A percentile compares a stretch with the other conserved stretches of the same genome.
Conservation (phyloP, 495 filamentous ascomycete genomes). For the Neurospora sp. region DNA sequence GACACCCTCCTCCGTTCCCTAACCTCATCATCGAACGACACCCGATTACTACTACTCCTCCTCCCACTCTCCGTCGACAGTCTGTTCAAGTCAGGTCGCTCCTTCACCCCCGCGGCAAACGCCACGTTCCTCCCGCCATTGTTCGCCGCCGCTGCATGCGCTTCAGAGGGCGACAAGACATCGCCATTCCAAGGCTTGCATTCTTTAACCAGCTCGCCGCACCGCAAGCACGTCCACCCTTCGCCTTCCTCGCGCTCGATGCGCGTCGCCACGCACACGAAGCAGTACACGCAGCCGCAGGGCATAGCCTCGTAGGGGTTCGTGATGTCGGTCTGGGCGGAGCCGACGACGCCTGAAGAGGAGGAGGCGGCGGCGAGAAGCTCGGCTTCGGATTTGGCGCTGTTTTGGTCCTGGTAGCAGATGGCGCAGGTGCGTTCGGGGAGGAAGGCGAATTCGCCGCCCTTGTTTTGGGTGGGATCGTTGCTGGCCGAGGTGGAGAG, state of each 20-base stretch:
- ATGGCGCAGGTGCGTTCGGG: slow-evolving; percentile 96
- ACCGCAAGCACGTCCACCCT: slow-evolving; percentile 90
- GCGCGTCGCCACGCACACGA: slow-evolving; percentile 86
- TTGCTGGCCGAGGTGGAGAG: slow-evolving; percentile 33
- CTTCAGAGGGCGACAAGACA: slow-evolving; percentile 52
- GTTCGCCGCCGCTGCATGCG: slow-evolving; percentile 44
- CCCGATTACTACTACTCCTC: slow-evolving; percentile 1
- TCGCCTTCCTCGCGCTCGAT: slow-evolving; percentile 91
- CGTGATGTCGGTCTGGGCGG: slow-evolving; percentile 86
- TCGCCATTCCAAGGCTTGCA: slow-evolving; percentile 92
- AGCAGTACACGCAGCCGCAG: slow-evolving; percentile 92
- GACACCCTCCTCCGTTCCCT: background rate
- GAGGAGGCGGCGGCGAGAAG: slow-evolving; percentile 52
- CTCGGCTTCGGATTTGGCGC: slow-evolving; percentile 57
- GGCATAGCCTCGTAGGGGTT: slow-evolving; percentile 91
- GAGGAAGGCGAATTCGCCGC: slow-evolving; percentile 73
- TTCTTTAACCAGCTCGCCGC: slow-evolving; percentile 74
- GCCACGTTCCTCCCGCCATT: slow-evolving; percentile 41
- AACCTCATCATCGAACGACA: background rate
- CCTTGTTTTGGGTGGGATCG: slow-evolving; percentile 35
- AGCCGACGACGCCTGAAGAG: slow-evolving; percentile 67
- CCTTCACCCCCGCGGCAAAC: slow-evolving; percentile 49
- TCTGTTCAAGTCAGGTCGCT: background rate
- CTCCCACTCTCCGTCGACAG: slow-evolving; percentile 1
- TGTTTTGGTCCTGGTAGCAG: slow-evolving; percentile 88